A percentile compares a stretch with the other conserved stretches of the same genome.
Evolutionary conservation across 805 yeast species (phyloP).

Genomic region (Hyphopichia homilentoma): DNA sequence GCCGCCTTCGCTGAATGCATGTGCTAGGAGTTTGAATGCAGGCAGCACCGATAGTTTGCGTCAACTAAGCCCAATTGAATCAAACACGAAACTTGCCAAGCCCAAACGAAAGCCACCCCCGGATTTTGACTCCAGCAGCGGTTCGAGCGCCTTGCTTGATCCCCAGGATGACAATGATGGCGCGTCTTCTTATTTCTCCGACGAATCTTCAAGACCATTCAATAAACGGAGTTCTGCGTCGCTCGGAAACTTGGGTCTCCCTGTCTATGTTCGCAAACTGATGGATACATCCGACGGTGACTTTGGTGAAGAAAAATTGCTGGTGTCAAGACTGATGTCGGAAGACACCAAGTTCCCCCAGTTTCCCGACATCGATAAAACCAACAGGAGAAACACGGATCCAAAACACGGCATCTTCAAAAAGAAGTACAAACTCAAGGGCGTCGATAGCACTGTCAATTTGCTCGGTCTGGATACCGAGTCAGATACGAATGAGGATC

Average conservation of each 20-base stretch:
- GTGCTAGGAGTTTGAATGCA: constrained; percentile 20
- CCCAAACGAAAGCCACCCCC: constrained; percentile 29
- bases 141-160: constrained; percentile 1
- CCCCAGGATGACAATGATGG: constrained; percentile 2
- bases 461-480: constrained; percentile 11
- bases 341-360: constrained; percentile 22
- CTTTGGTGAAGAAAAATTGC: neutral
- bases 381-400: constrained; percentile 3
- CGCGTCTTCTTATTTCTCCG: neutral
- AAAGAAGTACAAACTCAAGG: constrained; percentile 13
- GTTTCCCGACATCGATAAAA: constrained; percentile 25
- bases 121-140: constrained; percentile 2
- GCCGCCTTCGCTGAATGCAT: constrained; percentile 26
- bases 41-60: constrained; percentile 18
- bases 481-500: constrained; percentile 1
- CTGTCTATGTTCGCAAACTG: too few species aligned
- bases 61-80: constrained; percentile 3
- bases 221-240: neutral
- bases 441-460: constrained; percentile 7
- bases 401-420: constrained; percentile 16
- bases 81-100: constrained; percentile 9
- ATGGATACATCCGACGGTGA: neutral
- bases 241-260: neutral
- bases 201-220: neutral
- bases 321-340: too few species aligned